These are phyloP conservation scores for Schizothecium vesticola DNA, from an alignment of 495 filamentous ascomycete species.

Conservation along the genomic window DNA sequence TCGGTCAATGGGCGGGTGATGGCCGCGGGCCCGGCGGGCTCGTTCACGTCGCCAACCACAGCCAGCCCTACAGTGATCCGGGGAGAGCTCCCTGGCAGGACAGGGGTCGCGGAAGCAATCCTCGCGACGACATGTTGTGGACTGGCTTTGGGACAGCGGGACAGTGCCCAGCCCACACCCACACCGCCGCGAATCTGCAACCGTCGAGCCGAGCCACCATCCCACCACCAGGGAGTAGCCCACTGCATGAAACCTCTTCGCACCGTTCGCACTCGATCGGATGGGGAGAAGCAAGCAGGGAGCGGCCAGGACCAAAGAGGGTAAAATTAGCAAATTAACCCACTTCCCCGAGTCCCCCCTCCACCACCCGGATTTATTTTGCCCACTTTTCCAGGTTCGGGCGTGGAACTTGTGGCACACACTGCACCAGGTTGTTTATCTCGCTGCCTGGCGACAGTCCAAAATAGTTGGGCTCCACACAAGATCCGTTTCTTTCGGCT, in stretches of 20 bases:
- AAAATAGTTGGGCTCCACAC: constrained; percentile 1
- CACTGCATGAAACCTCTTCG: no score
- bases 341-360: background rate
- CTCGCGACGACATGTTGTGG: background rate
- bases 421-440: background rate
- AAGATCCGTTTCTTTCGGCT: background rate
- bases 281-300: no score
- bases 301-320: background rate
- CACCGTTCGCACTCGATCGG: background rate
- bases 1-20: background rate
- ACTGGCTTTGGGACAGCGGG: background rate
- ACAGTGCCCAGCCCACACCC: background rate
- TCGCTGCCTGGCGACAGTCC: constrained; percentile 10
- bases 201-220: background rate
- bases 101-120: background rate
- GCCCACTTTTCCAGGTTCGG: background rate
- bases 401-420: background rate
- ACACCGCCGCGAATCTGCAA: background rate
- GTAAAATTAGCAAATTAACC: constrained; percentile 13
- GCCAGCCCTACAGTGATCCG: constrained; percentile 10
- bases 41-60: constrained; percentile 9
- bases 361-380: background rate
- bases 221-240: no score
- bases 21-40: background rate
- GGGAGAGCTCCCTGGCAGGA: background rate